Conservation (phyloP, 2,329 filamentous ascomycete species). For the Colletotrichum filicis region DNA sequence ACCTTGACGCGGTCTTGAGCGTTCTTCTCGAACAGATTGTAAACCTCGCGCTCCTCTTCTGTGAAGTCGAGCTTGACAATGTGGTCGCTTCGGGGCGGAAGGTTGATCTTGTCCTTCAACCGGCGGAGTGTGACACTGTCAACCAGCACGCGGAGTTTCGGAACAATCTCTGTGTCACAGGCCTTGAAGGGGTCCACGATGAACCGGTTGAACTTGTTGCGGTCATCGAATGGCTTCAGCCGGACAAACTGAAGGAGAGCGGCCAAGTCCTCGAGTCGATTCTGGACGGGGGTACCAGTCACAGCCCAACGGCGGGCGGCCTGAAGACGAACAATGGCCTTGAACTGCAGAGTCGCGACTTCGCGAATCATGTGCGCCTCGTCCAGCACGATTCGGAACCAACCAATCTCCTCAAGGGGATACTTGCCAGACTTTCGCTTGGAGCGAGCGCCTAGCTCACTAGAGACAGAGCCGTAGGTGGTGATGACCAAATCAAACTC, state of each 20-base stretch:
- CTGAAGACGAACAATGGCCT: conserved; percentile 82
- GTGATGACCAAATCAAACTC: conserved; percentile 88
- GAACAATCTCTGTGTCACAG: conserved; percentile 84
- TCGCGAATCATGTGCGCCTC: conserved; percentile 97
- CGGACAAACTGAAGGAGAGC: conserved; percentile 88
- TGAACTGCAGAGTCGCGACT: conserved; percentile 82
- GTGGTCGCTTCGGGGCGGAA: conserved; percentile 79
- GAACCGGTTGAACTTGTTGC: conserved; percentile 78
- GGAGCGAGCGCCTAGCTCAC: conserved; percentile 76
- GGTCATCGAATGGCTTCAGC: conserved; percentile 86
- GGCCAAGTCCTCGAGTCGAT: conserved; percentile 89
- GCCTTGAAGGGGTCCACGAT: conserved; percentile 89
- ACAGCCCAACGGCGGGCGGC: conserved; percentile 92
- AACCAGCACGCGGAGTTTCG: conserved; percentile 87
- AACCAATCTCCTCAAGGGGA: conserved; percentile 82
- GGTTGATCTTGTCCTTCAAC: conserved; percentile 88
- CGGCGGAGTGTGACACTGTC: conserved; percentile 94
- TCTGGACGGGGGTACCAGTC: conserved; percentile 97
- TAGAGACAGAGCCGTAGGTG: conserved; percentile 89
- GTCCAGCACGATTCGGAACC: conserved; percentile 94
- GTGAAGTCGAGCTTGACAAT: conserved; percentile 81
- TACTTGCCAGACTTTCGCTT: conserved; percentile 68
- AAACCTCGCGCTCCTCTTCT: conserved; percentile 78
- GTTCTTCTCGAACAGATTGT: conserved; percentile 86
- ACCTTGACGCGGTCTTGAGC: conserved; percentile 84